These are phyloP conservation scores for Sextonia rubra DNA, from an alignment of 164 flowering plant genomes.

Conservation along the genomic window DNA sequence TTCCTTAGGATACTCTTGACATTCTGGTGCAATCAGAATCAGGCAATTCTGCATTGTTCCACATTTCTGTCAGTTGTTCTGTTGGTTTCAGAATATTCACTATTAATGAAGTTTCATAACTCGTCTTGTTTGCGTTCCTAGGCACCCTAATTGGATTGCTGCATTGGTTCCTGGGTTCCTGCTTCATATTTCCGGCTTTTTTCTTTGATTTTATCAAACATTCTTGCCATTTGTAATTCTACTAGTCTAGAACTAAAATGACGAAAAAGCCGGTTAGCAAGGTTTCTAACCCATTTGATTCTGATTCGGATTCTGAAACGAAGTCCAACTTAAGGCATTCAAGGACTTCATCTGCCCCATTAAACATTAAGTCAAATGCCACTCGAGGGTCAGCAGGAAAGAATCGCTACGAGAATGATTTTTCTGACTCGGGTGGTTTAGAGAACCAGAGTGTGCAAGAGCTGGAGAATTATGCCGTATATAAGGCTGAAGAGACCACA, in stretches of 20 bases:
- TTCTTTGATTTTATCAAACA: not conserved
- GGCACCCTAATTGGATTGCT: not conserved
- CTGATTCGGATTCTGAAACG: conserved; percentile 39
- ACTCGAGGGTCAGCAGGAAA: conserved; percentile 21
- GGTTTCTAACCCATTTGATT: conserved; percentile 60
- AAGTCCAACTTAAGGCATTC: conserved; percentile 26
- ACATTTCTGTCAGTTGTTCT: not conserved
- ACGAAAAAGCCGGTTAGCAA: not conserved
- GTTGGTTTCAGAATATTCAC: not conserved
- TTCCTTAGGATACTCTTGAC: not conserved
- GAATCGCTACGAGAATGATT: conserved; percentile 41
- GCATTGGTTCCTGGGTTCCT: not conserved
- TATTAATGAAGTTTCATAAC: not conserved
- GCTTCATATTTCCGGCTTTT: not conserved
- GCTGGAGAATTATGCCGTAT: conserved; percentile 56
- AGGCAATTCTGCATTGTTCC: not conserved
- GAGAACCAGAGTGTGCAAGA: conserved; percentile 64
- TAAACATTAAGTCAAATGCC: not conserved
- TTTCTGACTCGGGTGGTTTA: conserved; percentile 45
- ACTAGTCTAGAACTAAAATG: not conserved
- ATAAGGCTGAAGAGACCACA: conserved; percentile 78
- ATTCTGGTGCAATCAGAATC: not conserved
- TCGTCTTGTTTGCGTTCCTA: not conserved
- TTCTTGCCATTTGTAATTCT: not conserved
- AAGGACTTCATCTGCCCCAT: conserved; percentile 48